Percentiles rank a stretch among this genome's conserved stretches.
Conservation (phyloP, 495 filamentous ascomycete genomes). For the Parachaetomium inaequale region DNA sequence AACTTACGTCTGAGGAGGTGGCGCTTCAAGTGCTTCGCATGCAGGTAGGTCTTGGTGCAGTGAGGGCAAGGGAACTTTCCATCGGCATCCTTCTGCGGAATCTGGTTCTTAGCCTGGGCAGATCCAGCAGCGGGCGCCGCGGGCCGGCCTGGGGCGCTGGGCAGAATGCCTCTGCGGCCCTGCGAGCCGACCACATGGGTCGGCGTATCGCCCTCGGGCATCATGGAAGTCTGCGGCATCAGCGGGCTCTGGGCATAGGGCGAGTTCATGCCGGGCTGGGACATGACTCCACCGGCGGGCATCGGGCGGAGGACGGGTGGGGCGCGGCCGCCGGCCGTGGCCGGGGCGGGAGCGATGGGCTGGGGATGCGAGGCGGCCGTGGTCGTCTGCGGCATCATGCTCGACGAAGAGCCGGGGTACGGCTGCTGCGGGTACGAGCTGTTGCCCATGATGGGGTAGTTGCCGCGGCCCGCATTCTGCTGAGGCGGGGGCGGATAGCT, state of each 20-base stretch:
- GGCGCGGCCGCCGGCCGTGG: slow-evolving; percentile 53
- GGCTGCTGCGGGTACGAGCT: slow-evolving; percentile 50
- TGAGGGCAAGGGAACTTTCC: slow-evolving; percentile 97
- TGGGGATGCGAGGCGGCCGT: slow-evolving; percentile 64
- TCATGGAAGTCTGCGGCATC: slow-evolving; percentile 41
- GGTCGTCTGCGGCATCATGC: slow-evolving; percentile 62
- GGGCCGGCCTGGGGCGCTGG: slow-evolving; percentile 81
- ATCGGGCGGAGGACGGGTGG: slow-evolving; percentile 57
- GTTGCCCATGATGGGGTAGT: slow-evolving; percentile 45
- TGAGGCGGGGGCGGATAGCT: slow-evolving; percentile 57
- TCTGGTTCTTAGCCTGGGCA: slow-evolving; percentile 70
- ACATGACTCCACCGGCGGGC: slow-evolving; percentile 58
- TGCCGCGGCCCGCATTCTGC: slow-evolving; percentile 52
- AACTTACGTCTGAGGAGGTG: slow-evolving; percentile 92
- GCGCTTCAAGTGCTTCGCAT: slow-evolving; percentile 95
- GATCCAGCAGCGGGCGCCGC: slow-evolving; percentile 56
- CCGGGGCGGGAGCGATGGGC: slow-evolving; percentile 67
- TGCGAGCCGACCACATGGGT: slow-evolving; percentile 92
- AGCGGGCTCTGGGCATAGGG: slow-evolving; percentile 48
- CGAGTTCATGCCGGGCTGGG: slow-evolving; percentile 47
- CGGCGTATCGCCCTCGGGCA: slow-evolving; percentile 56
- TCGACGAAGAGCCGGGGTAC: slow-evolving; percentile 56
- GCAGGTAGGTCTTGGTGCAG: slow-evolving; percentile 95
- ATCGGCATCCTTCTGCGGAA: slow-evolving; percentile 88
- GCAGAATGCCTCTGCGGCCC: slow-evolving; percentile 80